phyloP scores from a whole-genome alignment of 345 rosid species.

The Hibiscus mutabilis region DNA sequence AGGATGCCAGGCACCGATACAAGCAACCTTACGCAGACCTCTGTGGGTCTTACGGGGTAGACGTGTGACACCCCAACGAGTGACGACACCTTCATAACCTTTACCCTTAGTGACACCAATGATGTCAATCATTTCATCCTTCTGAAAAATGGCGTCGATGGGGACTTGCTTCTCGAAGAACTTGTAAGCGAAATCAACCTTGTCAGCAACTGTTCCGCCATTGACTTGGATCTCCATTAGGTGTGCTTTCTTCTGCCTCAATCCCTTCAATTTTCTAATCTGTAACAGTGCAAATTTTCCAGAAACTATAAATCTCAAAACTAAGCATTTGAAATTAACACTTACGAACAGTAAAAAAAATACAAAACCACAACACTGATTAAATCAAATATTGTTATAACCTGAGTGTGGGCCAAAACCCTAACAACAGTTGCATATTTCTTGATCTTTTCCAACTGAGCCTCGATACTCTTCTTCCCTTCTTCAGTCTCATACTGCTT shows the following conservation, averaged over 20 bases:
- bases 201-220: slow-evolving; percentile 70
- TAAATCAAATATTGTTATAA: slow-evolving; percentile 2
- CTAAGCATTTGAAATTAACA: neutral
- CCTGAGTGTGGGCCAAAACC: slow-evolving; percentile 87
- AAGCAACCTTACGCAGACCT: slow-evolving; percentile 90
- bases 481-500: slow-evolving; percentile 53
- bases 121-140: too few species aligned
- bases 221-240: slow-evolving; percentile 85
- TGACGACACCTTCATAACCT: slow-evolving; percentile 87
- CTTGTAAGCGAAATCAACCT: slow-evolving; percentile 67
- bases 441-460: slow-evolving; percentile 83
- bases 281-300: slow-evolving; percentile 10
- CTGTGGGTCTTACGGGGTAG: slow-evolving; percentile 89
- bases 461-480: slow-evolving; percentile 53
- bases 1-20: slow-evolving; percentile 97
- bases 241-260: slow-evolving; percentile 91
- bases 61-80: slow-evolving; percentile 92
- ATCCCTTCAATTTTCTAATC: slow-evolving; percentile 85
- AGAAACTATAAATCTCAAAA: too few species aligned
- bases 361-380: neutral
- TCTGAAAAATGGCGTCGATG: too few species aligned
- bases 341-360: neutral
- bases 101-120: slow-evolving; percentile 90
- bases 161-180: slow-evolving; percentile 88
- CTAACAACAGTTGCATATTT: slow-evolving; percentile 64